Percentiles rank a stretch among this genome's conserved stretches.
Evolutionary conservation across 2,329 filamentous ascomycete genomes (phyloP).

Genomic region (Trichoderma guizhouense): DNA sequence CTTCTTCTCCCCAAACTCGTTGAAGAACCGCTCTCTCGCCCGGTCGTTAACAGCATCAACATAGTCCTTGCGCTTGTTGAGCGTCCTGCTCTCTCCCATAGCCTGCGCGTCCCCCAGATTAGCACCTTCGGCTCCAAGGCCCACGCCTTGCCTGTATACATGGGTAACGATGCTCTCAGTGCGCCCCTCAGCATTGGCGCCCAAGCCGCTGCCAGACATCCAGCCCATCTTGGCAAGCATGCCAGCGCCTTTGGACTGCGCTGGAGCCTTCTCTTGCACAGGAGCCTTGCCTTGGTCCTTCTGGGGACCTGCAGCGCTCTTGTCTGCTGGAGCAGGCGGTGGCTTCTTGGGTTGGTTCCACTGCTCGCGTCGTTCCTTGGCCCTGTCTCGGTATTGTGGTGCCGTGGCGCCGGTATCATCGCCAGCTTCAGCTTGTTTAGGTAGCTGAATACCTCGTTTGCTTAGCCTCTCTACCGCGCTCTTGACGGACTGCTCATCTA

Average conservation of each 20-base stretch:
- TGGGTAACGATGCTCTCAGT: conserved; percentile 62
- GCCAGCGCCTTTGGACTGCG: conserved; percentile 60
- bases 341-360: conserved; percentile 60
- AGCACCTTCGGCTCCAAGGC: conserved; percentile 66
- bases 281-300: conserved; percentile 14
- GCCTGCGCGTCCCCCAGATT: conserved; percentile 65
- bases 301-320: conserved; percentile 34
- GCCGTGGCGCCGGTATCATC: conserved; percentile 11
- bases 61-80: conserved; percentile 59
- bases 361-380: conserved; percentile 61
- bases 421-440: conserved; percentile 29
- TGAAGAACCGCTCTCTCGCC: conserved; percentile 57
- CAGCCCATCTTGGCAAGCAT: conserved; percentile 73
- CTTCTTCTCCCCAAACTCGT: conserved; percentile 42
- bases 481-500: conserved; percentile 46
- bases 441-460: conserved; percentile 37
- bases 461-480: conserved; percentile 42
- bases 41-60: conserved; percentile 62
- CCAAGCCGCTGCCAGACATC: conserved; percentile 62
- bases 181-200: conserved; percentile 59
- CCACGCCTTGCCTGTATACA: conserved; percentile 65
- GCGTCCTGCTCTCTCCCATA: conserved; percentile 60
- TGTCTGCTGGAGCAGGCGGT: conserved; percentile 32
- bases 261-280: conserved; percentile 23
- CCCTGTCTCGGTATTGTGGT: conserved; percentile 60